Evolutionary conservation across 345 rosid species (phyloP), one percentile per base, ranked within the genome.

Genomic region (Salix purpurea): DNA sequence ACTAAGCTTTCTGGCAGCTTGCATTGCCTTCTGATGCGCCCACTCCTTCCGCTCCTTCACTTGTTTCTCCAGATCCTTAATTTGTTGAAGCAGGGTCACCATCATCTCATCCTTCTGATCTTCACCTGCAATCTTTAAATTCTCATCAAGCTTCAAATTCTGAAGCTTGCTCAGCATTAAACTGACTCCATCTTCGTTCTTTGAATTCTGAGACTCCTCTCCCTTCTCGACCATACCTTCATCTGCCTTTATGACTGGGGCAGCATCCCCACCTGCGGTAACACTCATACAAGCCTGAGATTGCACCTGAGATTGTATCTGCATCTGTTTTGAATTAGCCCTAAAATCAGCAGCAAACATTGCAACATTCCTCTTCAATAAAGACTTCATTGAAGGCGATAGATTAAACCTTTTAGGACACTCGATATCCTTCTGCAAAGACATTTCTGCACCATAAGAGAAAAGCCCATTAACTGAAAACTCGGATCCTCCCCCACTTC

Each of bases 21-120:
- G 99, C 91, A 91, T 87, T 32, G 98, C 99, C 90, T 93, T 96
- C 86, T 91, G 90, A 64, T 90, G 98, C 48, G 98, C 97, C 99
- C 99, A 96, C 21, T 93, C 98, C 86, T 86, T 92, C 76, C 94
- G 88, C 46, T 93, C 99, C 84, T 91, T 89, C 69, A 91, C 87
- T 84, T 91, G 94, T 82, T 78, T 91, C 82, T 90, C 92, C 46
- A 90, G 87, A 83, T 91, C 97, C 84, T 90, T 87, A 72, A 91
- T 86, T 84, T 93, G 91, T 62, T 82, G 89, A 72, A 87, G 83
- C 77, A 91, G 78, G 73, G 85, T 80, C 65, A 91, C 77, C 71
- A 91, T 85, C 85, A 91, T 79, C 83, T 88, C 96, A 87, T 94
- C 97, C 84, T 88, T 96, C 68, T 86, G 87, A 72, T 88, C 91